Percentiles rank a stretch among this genome's conserved stretches.
phyloP scores from a whole-genome alignment of 2,329 filamentous ascomycete genomes.

The Xylaria sp. region DNA sequence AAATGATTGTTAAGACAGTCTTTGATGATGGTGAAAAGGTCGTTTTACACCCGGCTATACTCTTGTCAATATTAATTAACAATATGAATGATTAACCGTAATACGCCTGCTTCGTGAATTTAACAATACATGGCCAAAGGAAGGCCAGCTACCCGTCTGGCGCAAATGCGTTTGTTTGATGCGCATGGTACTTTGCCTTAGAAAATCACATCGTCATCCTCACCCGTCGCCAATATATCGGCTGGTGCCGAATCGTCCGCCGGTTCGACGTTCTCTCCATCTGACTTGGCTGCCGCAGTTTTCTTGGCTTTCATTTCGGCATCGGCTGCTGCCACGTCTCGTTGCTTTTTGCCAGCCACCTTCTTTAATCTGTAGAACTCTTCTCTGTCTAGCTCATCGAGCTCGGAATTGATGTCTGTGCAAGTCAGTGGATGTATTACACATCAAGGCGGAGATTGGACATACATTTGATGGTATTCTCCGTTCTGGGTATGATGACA shows the following conservation, averaged over 20 bases:
- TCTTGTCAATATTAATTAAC: slow-evolving; percentile 22
- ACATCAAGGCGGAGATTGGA: slow-evolving; percentile 3
- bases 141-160: background rate
- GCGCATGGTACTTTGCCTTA: slow-evolving; percentile 50
- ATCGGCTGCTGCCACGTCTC: slow-evolving; percentile 76
- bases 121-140: slow-evolving; percentile 31
- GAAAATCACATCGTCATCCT: slow-evolving; percentile 89
- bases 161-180: background rate
- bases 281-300: slow-evolving; percentile 55
- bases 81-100: slow-evolving; percentile 25
- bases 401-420: slow-evolving; percentile 92
- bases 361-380: slow-evolving; percentile 99
- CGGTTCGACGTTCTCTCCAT: slow-evolving; percentile 53
- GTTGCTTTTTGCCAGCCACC: slow-evolving; percentile 85
- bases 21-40: background rate
- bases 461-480: slow-evolving; percentile 98
- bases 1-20: background rate
- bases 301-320: slow-evolving; percentile 80
- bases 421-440: slow-evolving; percentile 12
- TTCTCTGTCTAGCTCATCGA: slow-evolving; percentile 96
- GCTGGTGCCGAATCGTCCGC: slow-evolving; percentile 57
- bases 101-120: slow-evolving; percentile 34
- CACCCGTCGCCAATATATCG: slow-evolving; percentile 78
- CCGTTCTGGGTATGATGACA: slow-evolving; percentile 96
- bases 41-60: background rate